A percentile compares a stretch with the other conserved stretches of the same genome.
Evolutionary conservation across 169 alveolate genomes (phyloP).

Genomic region (Perkinsus marinus): DNA sequence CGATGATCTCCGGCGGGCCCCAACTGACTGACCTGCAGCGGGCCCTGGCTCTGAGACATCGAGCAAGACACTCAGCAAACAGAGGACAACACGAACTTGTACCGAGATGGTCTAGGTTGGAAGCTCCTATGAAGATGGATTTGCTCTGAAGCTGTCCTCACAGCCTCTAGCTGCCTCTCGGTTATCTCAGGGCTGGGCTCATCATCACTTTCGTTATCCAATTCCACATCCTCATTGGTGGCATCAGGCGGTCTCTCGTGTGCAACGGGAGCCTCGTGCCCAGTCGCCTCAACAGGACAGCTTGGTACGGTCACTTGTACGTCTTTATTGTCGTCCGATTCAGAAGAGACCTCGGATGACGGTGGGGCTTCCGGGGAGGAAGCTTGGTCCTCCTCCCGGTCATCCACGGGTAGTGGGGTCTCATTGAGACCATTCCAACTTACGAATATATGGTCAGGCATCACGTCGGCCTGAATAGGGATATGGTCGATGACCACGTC

Average conservation of each 20-base stretch:
- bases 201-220: too few relatives aligned
- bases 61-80: too few relatives aligned
- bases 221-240: too few relatives aligned
- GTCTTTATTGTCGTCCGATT: background rate
- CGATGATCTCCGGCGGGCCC: background rate
- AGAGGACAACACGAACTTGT: too few relatives aligned
- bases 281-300: too few relatives aligned
- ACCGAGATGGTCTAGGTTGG: background rate
- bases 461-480: background rate
- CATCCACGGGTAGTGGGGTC: background rate
- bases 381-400: background rate
- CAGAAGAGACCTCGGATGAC: background rate
- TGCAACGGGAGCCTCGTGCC: too few relatives aligned
- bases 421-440: background rate
- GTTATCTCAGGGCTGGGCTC: background rate
- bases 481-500: background rate
- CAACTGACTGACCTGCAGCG: background rate
- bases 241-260: too few relatives aligned
- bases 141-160: background rate
- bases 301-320: too few relatives aligned
- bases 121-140: background rate
- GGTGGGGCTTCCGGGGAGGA: background rate
- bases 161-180: background rate
- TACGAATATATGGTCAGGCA: background rate
- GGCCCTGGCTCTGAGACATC: background rate